Percentiles rank a stretch among this genome's conserved stretches.
Evolutionary conservation across 192 early-diverging fungal genomes (phyloP).

Genomic region (Gryganskiella cystojenkinii): DNA sequence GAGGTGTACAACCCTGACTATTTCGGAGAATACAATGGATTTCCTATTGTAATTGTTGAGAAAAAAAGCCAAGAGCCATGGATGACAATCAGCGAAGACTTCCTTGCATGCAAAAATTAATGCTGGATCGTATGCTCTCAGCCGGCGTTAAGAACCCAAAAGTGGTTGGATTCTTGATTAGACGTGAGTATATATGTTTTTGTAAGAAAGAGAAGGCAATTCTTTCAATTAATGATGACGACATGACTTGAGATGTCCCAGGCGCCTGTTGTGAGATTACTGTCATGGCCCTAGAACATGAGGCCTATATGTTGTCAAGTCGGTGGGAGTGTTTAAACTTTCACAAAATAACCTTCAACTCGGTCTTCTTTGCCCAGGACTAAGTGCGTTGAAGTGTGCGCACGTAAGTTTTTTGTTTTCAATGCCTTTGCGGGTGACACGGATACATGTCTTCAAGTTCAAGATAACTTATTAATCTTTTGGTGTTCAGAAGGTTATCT

Average conservation of each 20-base stretch:
- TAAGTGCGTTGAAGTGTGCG: constrained; percentile 9
- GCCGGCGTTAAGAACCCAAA: neutral
- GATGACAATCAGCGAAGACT: constrained; percentile 7
- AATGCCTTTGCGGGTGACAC: too few relatives aligned
- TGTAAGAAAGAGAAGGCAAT: neutral
- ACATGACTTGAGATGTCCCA: neutral
- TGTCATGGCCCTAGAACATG: neutral
- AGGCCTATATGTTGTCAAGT: neutral
- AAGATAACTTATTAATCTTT: neutral
- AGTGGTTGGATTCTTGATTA: constrained; percentile 10
- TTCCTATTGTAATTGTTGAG: constrained; percentile 3
- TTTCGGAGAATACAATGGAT: constrained; percentile 11
- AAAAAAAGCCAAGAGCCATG: constrained; percentile 8
- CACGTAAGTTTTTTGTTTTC: too few relatives aligned
- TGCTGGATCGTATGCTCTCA: neutral
- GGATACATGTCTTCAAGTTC: neutral
- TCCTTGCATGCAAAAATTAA: constrained; percentile 7
- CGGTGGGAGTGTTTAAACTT: constrained; percentile 19
- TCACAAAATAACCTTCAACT: constrained; percentile 28
- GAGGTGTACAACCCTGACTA: constrained; percentile 10
- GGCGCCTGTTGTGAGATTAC: constrained; percentile 2
- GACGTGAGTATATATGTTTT: neutral
- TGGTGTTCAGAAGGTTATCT: neutral
- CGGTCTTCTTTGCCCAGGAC: constrained; percentile 8
- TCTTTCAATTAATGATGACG: neutral